These are phyloP conservation scores for Curvularia lunata DNA, from an alignment of 2,329 filamentous ascomycete genomes.

Conservation along the genomic window DNA sequence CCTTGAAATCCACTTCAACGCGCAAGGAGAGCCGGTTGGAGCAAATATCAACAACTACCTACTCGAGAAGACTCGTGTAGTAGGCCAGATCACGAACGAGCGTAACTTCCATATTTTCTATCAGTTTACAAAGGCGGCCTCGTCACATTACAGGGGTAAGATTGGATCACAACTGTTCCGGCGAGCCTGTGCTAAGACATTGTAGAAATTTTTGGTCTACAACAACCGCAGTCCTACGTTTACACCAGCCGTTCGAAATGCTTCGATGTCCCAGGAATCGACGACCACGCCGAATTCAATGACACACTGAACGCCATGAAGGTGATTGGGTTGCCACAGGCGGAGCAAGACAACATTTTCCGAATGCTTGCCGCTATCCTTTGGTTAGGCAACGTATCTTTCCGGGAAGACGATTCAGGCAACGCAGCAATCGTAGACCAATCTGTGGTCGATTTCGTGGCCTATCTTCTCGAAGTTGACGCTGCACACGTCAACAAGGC, in stretches of 20 bases:
- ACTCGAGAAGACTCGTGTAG: slow-evolving; percentile 92
- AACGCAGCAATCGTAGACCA: slow-evolving; percentile 87
- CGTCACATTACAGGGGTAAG: slow-evolving; percentile 75
- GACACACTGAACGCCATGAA: slow-evolving; percentile 96
- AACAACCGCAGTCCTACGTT: slow-evolving; percentile 88
- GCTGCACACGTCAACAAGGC: slow-evolving; percentile 80
- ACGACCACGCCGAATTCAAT: slow-evolving; percentile 85
- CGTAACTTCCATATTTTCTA: slow-evolving; percentile 99
- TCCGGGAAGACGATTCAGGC: slow-evolving; percentile 84
- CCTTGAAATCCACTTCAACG: slow-evolving; percentile 94
- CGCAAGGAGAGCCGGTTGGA: slow-evolving; percentile 87
- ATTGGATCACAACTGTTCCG: not conserved
- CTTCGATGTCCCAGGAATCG: slow-evolving; percentile 90
- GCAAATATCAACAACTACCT: slow-evolving; percentile 99
- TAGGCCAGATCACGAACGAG: slow-evolving; percentile 93
- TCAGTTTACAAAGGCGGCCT: slow-evolving; percentile 94
- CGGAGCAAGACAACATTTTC: slow-evolving; percentile 95
- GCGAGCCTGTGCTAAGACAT: slow-evolving; percentile 20
- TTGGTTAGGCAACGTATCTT: slow-evolving; percentile 94
- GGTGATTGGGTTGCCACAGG: slow-evolving; percentile 84
- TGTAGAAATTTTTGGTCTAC: slow-evolving; percentile 80
- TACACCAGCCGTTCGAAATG: slow-evolving; percentile 97
- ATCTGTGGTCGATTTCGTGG: slow-evolving; percentile 92
- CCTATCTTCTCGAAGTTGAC: slow-evolving; percentile 90
- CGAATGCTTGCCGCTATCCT: slow-evolving; percentile 89